Evolutionary conservation across 257 asterid genomes (phyloP).

Genomic region (Nicotiana attenuata): DNA sequence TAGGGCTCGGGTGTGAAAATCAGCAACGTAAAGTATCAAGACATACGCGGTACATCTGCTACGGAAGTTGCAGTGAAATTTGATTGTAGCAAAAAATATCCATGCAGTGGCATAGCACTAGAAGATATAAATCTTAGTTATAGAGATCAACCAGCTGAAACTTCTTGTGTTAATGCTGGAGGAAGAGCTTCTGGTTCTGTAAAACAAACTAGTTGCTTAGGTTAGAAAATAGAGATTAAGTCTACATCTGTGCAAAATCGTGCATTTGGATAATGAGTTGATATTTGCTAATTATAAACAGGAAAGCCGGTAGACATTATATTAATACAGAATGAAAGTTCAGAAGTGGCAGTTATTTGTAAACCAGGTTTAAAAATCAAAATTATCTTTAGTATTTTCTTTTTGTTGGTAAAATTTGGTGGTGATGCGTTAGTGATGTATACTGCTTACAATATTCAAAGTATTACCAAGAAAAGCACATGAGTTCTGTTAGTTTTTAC

Average conservation of each 20-base stretch:
- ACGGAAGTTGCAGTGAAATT: constrained; percentile 3
- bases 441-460: neutral
- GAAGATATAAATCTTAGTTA: constrained; percentile 10
- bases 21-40: neutral
- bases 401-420: neutral
- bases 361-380: neutral
- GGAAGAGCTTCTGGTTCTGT: neutral
- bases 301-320: neutral
- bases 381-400: too few species aligned
- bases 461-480: too few species aligned
- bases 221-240: neutral
- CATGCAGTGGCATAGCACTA: neutral
- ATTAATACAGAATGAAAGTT: neutral
- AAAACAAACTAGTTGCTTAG: neutral
- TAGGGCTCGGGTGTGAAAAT: constrained; percentile 2
- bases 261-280: neutral
- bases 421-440: neutral
- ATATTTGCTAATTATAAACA: neutral
- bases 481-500: too few species aligned
- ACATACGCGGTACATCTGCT: constrained; percentile 1
- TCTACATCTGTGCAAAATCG: neutral
- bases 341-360: neutral
- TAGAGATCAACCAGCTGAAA: neutral
- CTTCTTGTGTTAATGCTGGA: constrained; percentile 7
- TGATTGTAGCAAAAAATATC: neutral